A percentile compares a stretch with the other conserved stretches of the same genome.
These are phyloP conservation scores for Moesziomyces sp. DNA, from an alignment of 1,284 basidiomycete species.

Conservation along the genomic window DNA sequence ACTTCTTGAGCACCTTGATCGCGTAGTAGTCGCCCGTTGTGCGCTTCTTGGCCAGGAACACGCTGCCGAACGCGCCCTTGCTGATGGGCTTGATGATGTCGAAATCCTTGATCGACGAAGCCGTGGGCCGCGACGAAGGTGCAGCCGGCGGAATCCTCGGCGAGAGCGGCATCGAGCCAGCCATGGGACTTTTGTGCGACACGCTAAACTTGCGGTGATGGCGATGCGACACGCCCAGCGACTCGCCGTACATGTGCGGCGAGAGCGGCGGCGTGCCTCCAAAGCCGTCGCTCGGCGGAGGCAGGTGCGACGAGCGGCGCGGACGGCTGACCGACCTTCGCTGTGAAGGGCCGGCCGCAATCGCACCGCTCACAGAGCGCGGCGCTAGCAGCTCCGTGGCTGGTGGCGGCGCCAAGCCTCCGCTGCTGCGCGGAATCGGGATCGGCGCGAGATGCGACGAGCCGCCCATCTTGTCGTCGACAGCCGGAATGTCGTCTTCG, in stretches of 20 bases:
- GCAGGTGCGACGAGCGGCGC: constrained; percentile 47
- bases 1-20: constrained; percentile 99
- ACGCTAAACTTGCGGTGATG: constrained; percentile 47
- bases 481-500: constrained; percentile 58
- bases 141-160: constrained; percentile 84
- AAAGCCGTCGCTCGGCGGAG: constrained; percentile 14
- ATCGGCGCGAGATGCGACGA: constrained; percentile 44
- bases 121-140: constrained; percentile 80
- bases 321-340: constrained; percentile 37
- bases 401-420: constrained; percentile 15
- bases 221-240: constrained; percentile 34
- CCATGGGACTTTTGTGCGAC: constrained; percentile 52
- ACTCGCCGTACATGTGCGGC: constrained; percentile 50
- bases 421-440: constrained; percentile 47
- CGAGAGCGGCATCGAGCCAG: constrained; percentile 73
- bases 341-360: constrained; percentile 10
- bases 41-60: constrained; percentile 97
- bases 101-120: constrained; percentile 97
- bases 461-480: constrained; percentile 57
- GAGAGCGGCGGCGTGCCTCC: constrained; percentile 59
- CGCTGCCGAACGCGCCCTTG: constrained; percentile 95
- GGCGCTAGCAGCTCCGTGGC: constrained; percentile 17
- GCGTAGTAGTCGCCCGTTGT: constrained; percentile 98
- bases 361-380: constrained; percentile 13
- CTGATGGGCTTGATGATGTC: constrained; percentile 99